These are phyloP conservation scores for Mycena rosella DNA, from an alignment of 768 basidiomycete genomes.

Conservation along the genomic window DNA sequence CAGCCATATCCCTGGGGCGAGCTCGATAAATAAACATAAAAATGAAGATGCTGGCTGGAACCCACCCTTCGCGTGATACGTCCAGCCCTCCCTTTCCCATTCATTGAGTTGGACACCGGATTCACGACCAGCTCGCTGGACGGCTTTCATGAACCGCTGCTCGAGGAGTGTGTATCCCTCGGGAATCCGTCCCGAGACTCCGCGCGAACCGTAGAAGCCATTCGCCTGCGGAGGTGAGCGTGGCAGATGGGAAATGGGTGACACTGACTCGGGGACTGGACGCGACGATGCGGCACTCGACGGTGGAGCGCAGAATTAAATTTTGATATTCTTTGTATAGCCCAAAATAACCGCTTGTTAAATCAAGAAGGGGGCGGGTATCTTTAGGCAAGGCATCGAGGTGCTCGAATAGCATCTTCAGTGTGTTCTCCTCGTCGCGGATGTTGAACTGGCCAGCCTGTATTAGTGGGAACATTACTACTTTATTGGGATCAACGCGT, in stretches of 20 bases:
- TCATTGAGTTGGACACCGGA: conserved; percentile 82
- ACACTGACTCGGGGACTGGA: conserved; percentile 86
- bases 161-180: conserved; percentile 95
- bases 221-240: conserved; percentile 74
- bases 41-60: conserved; percentile 6
- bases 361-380: conserved; percentile 68
- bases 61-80: conserved; percentile 97
- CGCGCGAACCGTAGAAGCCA: conserved; percentile 92
- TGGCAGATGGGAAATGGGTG: conserved; percentile 6
- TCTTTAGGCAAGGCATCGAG: conserved; percentile 43
- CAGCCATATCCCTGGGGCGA: conserved; percentile 87
- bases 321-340: conserved; percentile 85
- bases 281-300: conserved; percentile 80
- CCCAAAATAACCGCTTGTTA: conserved; percentile 97
- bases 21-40: conserved; percentile 4
- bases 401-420: conserved; percentile 70
- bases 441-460: conserved; percentile 92
- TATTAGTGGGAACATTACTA: conserved; percentile 83
- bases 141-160: conserved; percentile 82
- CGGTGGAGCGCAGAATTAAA: conserved; percentile 69
- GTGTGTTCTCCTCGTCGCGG: conserved; percentile 82
- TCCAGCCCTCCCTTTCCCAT: conserved; percentile 93
- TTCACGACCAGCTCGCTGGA: conserved; percentile 58
- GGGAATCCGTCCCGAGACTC: conserved; percentile 93
- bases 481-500: conserved; percentile 48